These are phyloP conservation scores for Dalechampia spathulata DNA, from an alignment of 441 rosid species.

Conservation along the genomic window DNA sequence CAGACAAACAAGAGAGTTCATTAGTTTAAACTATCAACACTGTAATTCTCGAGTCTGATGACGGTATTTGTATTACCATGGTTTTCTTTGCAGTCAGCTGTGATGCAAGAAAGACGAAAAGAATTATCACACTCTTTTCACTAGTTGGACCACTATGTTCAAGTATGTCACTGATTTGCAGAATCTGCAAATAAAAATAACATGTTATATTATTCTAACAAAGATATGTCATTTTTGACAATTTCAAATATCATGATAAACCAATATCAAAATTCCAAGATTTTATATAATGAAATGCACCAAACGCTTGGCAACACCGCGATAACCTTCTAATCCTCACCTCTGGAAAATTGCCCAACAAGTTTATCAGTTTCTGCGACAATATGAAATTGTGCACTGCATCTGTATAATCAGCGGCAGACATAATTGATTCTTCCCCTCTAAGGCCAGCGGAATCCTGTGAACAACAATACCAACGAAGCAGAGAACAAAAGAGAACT, in stretches of 20 bases:
- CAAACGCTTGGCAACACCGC: neutral
- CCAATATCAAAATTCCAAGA: neutral
- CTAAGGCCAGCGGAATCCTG: slow-evolving; percentile 40
- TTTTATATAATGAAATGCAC: too few relatives aligned
- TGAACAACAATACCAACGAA: too few relatives aligned
- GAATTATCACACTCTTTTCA: slow-evolving; percentile 59
- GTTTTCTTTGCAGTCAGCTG: slow-evolving; percentile 62
- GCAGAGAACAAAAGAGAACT: slow-evolving; percentile 14
- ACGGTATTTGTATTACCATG: slow-evolving; percentile 36
- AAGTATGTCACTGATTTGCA: slow-evolving; percentile 83
- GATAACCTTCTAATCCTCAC: slow-evolving; percentile 25
- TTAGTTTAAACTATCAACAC: too few relatives aligned
- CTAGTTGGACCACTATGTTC: slow-evolving; percentile 69
- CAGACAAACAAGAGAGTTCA: slow-evolving; percentile 18
- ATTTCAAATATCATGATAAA: neutral
- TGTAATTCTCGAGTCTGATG: slow-evolving; percentile 13
- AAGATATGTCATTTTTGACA: neutral
- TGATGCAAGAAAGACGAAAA: slow-evolving; percentile 71
- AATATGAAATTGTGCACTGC: slow-evolving; percentile 77
- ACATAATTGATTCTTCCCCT: slow-evolving; percentile 60
- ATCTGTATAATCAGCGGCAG: slow-evolving; percentile 55
- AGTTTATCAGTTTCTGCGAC: slow-evolving; percentile 70
- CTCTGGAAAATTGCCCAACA: slow-evolving; percentile 91
- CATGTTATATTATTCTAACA: neutral
- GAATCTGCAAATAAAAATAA: slow-evolving; percentile 40